These are phyloP conservation scores for Murraya paniculata DNA, from an alignment of 345 rosid genomes.

Conservation along the genomic window DNA sequence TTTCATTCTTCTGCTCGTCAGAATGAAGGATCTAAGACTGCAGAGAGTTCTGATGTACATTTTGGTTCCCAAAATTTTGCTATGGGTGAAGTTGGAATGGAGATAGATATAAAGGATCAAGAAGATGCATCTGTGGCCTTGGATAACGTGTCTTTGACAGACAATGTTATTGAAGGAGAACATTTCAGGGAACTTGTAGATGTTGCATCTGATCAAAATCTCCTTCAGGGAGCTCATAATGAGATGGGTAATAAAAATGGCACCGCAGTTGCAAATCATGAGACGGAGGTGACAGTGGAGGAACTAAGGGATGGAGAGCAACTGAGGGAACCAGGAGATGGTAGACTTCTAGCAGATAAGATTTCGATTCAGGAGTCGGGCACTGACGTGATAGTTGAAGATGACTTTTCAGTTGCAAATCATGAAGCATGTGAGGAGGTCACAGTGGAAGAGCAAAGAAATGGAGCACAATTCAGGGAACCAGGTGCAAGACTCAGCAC, in stretches of 20 bases:
- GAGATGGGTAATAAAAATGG: conserved; percentile 26
- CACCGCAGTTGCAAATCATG: conserved; percentile 22
- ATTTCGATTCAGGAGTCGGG: conserved; percentile 13
- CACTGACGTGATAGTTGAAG: conserved; percentile 19
- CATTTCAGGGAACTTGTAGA: conserved; percentile 23
- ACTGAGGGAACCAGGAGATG: conserved; percentile 19
- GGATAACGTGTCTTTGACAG: conserved; percentile 21
- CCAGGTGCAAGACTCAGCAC: conserved; percentile 20
- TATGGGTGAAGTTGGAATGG: conserved; percentile 17
- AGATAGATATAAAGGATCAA: conserved; percentile 17
- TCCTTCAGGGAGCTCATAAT: conserved; percentile 8
- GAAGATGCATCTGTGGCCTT: conserved; percentile 18
- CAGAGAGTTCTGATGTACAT: conserved; percentile 19
- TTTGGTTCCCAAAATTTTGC: conserved; percentile 18
- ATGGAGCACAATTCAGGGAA: conserved; percentile 19
- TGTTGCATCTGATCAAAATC: conserved; percentile 19
- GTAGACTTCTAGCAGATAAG: conserved; percentile 17
- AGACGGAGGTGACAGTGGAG: conserved; percentile 22
- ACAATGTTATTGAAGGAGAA: conserved; percentile 27
- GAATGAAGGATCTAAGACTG: conserved; percentile 18
- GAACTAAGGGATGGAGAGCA: conserved; percentile 15
- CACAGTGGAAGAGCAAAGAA: conserved; percentile 24
- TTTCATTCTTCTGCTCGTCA: conserved; percentile 9
- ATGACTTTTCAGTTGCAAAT: conserved; percentile 18
- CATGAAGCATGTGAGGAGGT: conserved; percentile 24